Base-by-base conservation (phyloP, 139 green algal species). In the Micractinium conductrix region DNA sequence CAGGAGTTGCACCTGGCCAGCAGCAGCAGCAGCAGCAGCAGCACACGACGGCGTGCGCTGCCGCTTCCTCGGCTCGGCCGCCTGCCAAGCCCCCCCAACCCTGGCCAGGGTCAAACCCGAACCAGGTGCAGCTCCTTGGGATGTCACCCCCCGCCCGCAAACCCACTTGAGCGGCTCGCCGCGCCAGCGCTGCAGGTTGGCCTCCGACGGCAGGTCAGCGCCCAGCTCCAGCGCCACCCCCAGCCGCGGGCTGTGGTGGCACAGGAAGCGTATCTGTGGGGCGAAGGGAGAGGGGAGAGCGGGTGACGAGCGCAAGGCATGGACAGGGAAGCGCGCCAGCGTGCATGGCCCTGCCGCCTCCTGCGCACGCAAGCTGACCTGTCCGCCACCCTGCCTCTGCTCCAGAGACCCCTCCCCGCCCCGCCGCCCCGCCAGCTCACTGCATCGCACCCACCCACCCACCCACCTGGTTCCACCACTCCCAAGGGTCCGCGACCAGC, bases 121-220 rank as follows among this genome's bases (percentile, higher is more conserved):
- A n/a, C n/a, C n/a, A n/a, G n/a, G n/a, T n/a, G n/a, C n/a, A n/a
- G n/a, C n/a, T n/a, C n/a, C n/a, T n/a, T n/a, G n/a, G n/a, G n/a
- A n/a, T n/a, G n/a, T n/a, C 37, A 37, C 70, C 33, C 8, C 35
- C 22, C 26, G 26, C 43, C 71, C 30, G 43, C 40, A 8, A 21
- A 1, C 81, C 75, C 81, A 86, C 74, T 93, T 95, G 19, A 99
- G 90, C 2, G 95, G 95, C 92, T 99, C 97, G 4, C 93, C 97
- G 22, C 93, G 63, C 96, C 94, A 98, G 19, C 95, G 91, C 1
- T 85, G 28, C 22, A 97, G 69, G 55, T 58, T 38, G n/a, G 65
- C 60, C 0, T 65, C 42, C 12, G 45, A 3, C 12, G 92, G 91
- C 40, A 95, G 76, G 63, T 86, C 50, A 3, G 80, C 78, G 0